These are phyloP conservation scores for Colletotrichum destructivum DNA, from an alignment of 2,329 filamentous ascomycete genomes.

Conservation along the genomic window DNA sequence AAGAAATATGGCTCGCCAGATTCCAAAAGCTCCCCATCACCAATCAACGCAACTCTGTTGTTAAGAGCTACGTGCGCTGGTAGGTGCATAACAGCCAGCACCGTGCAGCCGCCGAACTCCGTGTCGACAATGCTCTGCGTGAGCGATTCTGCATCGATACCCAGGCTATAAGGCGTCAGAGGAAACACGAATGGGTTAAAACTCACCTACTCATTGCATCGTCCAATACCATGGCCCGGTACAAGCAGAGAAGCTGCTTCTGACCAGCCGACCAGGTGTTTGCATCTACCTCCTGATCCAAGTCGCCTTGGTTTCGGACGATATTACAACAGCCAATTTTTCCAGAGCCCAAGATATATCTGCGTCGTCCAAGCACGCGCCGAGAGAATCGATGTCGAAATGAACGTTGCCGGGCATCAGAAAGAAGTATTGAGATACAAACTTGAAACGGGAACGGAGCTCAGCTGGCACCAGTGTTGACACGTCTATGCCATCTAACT, in stretches of 20 bases:
- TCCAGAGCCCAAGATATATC: not conserved
- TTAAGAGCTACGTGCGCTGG: constrained; percentile 41
- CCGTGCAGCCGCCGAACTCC: constrained; percentile 43
- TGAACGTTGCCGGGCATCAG: constrained; percentile 21
- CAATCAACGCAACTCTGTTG: constrained; percentile 41
- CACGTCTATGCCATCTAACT: constrained; percentile 19
- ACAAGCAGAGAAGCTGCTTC: constrained; percentile 26
- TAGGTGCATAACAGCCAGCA: constrained; percentile 45
- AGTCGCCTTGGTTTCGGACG: constrained; percentile 7
- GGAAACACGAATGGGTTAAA: not conserved
- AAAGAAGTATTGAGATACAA: constrained; percentile 20
- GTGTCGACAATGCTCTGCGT: constrained; percentile 46
- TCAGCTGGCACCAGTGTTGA: not conserved
- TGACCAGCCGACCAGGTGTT: constrained; percentile 22
- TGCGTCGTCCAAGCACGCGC: not conserved
- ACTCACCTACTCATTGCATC: no score
- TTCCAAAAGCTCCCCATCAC: constrained; percentile 3
- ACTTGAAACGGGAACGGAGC: constrained; percentile 11
- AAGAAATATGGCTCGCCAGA: not conserved
- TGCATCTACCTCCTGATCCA: constrained; percentile 7
- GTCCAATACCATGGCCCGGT: no score
- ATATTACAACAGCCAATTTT: constrained; percentile 6
- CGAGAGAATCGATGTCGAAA: constrained; percentile 18
- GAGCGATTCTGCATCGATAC: constrained; percentile 43
- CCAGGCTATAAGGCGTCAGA: constrained; percentile 38